Evolutionary conservation across 495 filamentous ascomycete genomes (phyloP), one percentile per base, ranked within the genome.

Genomic region (Daldinia loculata): DNA sequence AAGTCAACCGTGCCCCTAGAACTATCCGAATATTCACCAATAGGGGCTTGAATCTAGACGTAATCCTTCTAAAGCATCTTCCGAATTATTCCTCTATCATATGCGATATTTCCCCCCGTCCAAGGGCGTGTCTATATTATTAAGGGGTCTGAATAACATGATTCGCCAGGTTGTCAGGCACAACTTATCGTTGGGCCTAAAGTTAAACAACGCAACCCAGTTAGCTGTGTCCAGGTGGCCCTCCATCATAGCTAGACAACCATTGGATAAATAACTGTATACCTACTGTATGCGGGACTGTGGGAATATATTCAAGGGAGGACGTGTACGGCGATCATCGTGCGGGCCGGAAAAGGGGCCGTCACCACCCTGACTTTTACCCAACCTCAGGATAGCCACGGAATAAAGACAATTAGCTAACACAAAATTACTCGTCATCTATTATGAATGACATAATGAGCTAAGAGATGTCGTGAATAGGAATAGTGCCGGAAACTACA

Each of bases 161-260:
- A 73, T 73, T 73, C 70, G 70, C 66, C 38, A 41, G 56, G 56
- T 58, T 52, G 62, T 73, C 70, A 73, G 70, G 70, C 70, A 66
- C 61, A 65, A 66, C 61, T 61, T 48, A 52, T 45, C 34, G 70
- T 72, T 72, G 70, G 70, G 70, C 69, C 45, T 58, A 34, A 60
- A 57, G 57, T 58, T 58, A 50, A 65, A 38, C 29, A 43, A 19
- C 24, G 61, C 61, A 52, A 29, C 59, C 70, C 70, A 73, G 70
- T 73, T 17, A 69, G 26, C 39, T 69, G 38, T 61, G 30, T 45
- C 70, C 70, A 73, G 61, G 70, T 69, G 61, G 65, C 61, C 69
- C 50, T 52, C 56, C 29, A 22, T 41, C 30, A 26, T 62, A 53
- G 15, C 8, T 9, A 4, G 22, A 39, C 48, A 22, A 15, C 53